These are phyloP conservation scores for Sugiyamaella pinicola DNA, from an alignment of 1,139 yeast species.

Conservation along the genomic window DNA sequence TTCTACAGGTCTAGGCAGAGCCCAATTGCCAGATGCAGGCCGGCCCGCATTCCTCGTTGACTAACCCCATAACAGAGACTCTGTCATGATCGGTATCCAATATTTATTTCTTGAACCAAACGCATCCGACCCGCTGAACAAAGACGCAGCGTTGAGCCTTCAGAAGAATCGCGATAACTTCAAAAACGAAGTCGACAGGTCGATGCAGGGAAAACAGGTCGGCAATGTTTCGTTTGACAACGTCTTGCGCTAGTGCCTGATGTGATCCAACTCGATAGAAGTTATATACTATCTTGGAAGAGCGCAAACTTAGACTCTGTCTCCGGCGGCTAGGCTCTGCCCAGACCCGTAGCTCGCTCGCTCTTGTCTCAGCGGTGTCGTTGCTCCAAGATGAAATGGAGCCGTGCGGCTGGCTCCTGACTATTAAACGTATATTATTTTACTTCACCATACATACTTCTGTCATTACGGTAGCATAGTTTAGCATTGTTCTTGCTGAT, in stretches of 20 bases:
- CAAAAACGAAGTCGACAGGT: slow-evolving; percentile 55
- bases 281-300: no score
- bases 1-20: no score
- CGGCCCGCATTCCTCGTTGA: background rate
- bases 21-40: no score
- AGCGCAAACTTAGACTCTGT: no score
- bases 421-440: no score
- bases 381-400: no score
- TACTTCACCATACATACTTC: background rate
- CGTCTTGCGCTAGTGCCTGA: slow-evolving; percentile 47
- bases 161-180: slow-evolving; percentile 60
- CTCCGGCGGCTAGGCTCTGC: no score
- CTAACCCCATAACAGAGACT: slow-evolving; percentile 45
- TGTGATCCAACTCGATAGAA: no score
- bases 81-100: slow-evolving; percentile 81
- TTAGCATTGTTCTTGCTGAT: background rate
- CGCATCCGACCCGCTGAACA: slow-evolving; percentile 88
- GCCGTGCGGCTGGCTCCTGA: no score
- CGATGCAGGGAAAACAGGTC: slow-evolving; percentile 76
- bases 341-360: no score
- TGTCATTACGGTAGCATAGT: background rate
- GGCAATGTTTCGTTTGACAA: slow-evolving; percentile 64
- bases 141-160: slow-evolving; percentile 76
- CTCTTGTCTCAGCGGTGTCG: no score
- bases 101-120: slow-evolving; percentile 89